A percentile compares a stretch with the other conserved stretches of the same genome.
These are phyloP conservation scores for Euphrasia arctica DNA, from an alignment of 305 asterid genomes.

Conservation along the genomic window DNA sequence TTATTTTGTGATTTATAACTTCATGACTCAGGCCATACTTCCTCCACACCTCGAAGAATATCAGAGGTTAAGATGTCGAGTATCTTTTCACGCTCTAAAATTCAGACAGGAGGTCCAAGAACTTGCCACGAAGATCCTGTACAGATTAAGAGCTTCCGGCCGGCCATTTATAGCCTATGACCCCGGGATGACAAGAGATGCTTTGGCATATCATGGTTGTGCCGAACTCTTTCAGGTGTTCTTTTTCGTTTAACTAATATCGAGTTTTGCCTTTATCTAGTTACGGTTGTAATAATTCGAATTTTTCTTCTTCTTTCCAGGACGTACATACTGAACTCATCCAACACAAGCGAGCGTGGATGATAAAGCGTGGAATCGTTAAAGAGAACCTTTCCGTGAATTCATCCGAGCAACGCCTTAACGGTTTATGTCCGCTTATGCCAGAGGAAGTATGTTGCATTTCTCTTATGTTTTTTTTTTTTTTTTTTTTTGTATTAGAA, in stretches of 20 bases:
- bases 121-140: conserved; percentile 73
- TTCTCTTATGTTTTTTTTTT: conserved; percentile 1
- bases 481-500: too few species aligned
- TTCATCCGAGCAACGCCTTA: conserved; percentile 67
- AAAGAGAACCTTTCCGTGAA: conserved; percentile 78
- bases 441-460: conserved; percentile 82
- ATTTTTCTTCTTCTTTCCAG: conserved; percentile 35
- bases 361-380: conserved; percentile 84
- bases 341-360: conserved; percentile 93
- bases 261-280: too few species aligned
- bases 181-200: conserved; percentile 95
- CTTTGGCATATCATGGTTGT: conserved; percentile 92
- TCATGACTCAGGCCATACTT: conserved; percentile 52
- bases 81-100: conserved; percentile 80
- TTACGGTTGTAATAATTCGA: conserved; percentile 17
- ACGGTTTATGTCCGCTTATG: conserved; percentile 90
- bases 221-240: conserved; percentile 97
- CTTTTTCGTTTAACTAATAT: conserved; percentile 18
- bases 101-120: conserved; percentile 88
- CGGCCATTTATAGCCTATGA: conserved; percentile 91
- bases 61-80: conserved; percentile 92
- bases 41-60: conserved; percentile 80
- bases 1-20: not conserved
- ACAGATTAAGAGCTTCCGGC: conserved; percentile 77
- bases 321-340: conserved; percentile 99